Percentiles rank a stretch among this genome's conserved stretches.
Conservation (phyloP, 192 early-diverging fungal species). For the Mortierella alpina region DNA sequence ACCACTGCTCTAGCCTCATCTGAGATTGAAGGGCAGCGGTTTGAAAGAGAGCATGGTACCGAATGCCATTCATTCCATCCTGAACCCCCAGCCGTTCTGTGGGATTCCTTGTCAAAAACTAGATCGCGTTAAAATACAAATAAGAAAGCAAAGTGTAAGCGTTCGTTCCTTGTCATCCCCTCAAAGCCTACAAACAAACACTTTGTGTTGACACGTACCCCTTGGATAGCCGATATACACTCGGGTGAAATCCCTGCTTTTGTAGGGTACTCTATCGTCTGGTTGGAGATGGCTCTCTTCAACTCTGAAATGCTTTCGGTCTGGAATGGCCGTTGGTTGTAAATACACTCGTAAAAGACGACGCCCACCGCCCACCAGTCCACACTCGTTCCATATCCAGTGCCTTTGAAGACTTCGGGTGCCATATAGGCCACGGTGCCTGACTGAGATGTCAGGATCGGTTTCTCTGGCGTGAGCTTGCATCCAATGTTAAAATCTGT, state of each 20-base stretch:
- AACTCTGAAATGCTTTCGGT: conserved; percentile 35
- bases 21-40: conserved; percentile 23
- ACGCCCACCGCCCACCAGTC: conserved; percentile 98
- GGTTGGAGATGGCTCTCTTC: conserved; percentile 28
- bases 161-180: too few species aligned
- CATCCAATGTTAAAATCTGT: conserved; percentile 98
- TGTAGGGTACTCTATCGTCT: conserved; percentile 37
- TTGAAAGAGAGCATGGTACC: conserved; percentile 59
- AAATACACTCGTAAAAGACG: conserved; percentile 89
- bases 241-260: conserved; percentile 31
- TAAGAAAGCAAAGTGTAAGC: background rate
- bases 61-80: conserved; percentile 41
- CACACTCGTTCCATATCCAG: conserved; percentile 87
- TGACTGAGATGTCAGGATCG: conserved; percentile 80
- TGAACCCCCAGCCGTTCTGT: conserved; percentile 28
- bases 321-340: conserved; percentile 51
- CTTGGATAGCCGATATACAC: conserved; percentile 28
- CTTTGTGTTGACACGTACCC: conserved; percentile 3
- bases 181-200: background rate
- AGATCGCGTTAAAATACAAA: background rate
- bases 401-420: conserved; percentile 75
- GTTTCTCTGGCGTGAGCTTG: conserved; percentile 65
- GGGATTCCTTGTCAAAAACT: conserved; percentile 41
- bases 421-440: conserved; percentile 96
- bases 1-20: conserved; percentile 40